Conservation (phyloP, 192 early-diverging fungal species). For the Chytriomyces sp. region DNA sequence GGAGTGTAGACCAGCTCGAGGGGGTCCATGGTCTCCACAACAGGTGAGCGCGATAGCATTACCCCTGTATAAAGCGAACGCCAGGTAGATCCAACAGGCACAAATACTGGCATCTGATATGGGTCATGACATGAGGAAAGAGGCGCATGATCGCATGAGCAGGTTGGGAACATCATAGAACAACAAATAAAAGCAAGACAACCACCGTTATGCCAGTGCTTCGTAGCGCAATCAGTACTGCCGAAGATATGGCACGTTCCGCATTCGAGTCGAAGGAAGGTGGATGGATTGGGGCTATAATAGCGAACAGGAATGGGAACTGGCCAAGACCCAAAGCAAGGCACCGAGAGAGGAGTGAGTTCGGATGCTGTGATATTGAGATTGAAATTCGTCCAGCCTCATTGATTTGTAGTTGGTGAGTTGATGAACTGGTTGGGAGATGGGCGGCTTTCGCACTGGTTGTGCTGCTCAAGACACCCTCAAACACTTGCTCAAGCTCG, state of each 20-base stretch:
- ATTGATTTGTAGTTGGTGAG: not conserved
- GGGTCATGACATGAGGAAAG: not conserved
- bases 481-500: not conserved
- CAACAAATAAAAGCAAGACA: not conserved
- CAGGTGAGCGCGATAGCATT: slow-evolving; percentile 2
- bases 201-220: not conserved
- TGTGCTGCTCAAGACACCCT: not conserved
- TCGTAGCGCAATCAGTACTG: slow-evolving; percentile 18
- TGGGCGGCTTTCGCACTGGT: not conserved
- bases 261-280: slow-evolving; percentile 6
- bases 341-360: not conserved
- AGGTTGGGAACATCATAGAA: not conserved
- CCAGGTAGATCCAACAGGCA: slow-evolving; percentile 42
- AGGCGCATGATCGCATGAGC: not conserved
- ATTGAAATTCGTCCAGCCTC: not conserved
- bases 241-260: not conserved
- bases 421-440: not conserved
- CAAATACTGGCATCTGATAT: slow-evolving; percentile 37
- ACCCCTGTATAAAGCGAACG: slow-evolving; percentile 40
- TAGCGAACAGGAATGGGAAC: not conserved
- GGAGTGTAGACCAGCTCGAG: not conserved
- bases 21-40: not conserved
- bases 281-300: not conserved
- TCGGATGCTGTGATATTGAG: not conserved
- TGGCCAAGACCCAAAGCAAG: not conserved